Percentiles rank a stretch among this genome's conserved stretches.
Conservation (phyloP, 2,329 filamentous ascomycete species). For the Drechslerella dactyloides region DNA sequence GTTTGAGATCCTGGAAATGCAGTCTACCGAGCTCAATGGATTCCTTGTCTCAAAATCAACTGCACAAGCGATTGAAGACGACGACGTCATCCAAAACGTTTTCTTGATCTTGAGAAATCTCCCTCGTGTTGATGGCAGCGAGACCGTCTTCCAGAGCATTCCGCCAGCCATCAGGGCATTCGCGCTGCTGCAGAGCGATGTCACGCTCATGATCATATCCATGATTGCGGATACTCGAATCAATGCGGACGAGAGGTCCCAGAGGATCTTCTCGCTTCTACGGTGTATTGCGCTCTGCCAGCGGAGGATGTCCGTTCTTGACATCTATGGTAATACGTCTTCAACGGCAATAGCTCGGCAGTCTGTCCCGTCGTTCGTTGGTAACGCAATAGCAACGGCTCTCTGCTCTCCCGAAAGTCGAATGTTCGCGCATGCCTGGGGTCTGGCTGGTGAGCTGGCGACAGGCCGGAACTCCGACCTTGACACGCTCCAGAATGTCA, state of each 20-base stretch:
- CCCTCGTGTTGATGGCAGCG: conserved; percentile 52
- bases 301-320: conserved; percentile 55
- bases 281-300: conserved; percentile 54
- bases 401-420: conserved; percentile 55
- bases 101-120: conserved; percentile 54
- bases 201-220: conserved; percentile 54
- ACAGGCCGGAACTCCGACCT: conserved; percentile 51
- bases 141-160: conserved; percentile 53
- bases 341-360: conserved; percentile 50
- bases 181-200: conserved; percentile 53
- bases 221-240: conserved; percentile 54
- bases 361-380: conserved; percentile 55
- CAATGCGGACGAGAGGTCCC: conserved; percentile 53
- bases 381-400: conserved; percentile 54
- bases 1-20: conserved; percentile 56
- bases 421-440: conserved; percentile 54
- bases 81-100: conserved; percentile 55
- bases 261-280: conserved; percentile 54
- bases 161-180: conserved; percentile 54
- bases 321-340: conserved; percentile 54
- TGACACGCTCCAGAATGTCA: conserved; percentile 54
- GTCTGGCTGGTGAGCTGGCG: conserved; percentile 52
- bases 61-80: conserved; percentile 54
- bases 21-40: conserved; percentile 55
- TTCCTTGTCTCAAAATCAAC: conserved; percentile 55